A percentile compares a stretch with the other conserved stretches of the same genome.
phyloP scores from a whole-genome alignment of 2,329 filamentous ascomycete species.

The Fusarium denticulatum region DNA sequence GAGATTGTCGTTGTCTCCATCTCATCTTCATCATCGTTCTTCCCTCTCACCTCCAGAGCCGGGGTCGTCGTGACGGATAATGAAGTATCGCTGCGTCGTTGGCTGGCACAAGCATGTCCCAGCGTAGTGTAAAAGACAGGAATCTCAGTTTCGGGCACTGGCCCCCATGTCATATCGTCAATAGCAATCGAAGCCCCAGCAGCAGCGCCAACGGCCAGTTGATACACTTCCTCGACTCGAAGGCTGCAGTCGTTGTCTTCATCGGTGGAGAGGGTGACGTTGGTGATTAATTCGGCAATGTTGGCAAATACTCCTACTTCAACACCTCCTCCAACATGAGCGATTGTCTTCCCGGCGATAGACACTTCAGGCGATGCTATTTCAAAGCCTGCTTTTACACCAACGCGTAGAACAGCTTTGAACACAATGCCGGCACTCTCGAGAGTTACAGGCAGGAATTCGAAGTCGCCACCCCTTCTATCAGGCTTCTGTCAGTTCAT shows the following conservation, averaged over 20 bases:
- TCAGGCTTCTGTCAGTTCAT: neutral
- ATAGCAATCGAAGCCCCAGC: slow-evolving; percentile 63
- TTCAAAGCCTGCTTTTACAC: neutral
- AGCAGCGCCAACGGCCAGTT: slow-evolving; percentile 62
- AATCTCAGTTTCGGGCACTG: slow-evolving; percentile 55
- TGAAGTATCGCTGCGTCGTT: slow-evolving; percentile 12
- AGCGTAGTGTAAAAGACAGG: slow-evolving; percentile 65
- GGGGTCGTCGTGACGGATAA: slow-evolving; percentile 28
- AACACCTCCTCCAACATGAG: neutral
- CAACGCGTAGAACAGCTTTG: neutral
- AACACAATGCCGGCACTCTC: neutral
- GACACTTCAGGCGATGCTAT: neutral
- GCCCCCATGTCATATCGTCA: slow-evolving; percentile 59
- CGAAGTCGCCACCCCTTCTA: neutral
- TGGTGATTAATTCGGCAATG: neutral
- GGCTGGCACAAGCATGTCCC: slow-evolving; percentile 53
- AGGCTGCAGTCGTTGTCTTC: neutral
- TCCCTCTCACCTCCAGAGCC: neutral
- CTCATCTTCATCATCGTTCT: slow-evolving; percentile 34
- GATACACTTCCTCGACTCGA: slow-evolving; percentile 54
- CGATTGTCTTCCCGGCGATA: neutral
- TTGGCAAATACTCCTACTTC: neutral
- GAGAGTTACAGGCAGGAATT: neutral
- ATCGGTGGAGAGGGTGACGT: neutral
- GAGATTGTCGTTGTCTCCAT: slow-evolving; percentile 53